Evolutionary conservation across 345 rosid species (phyloP).

Genomic region (Ceriops decandra): DNA sequence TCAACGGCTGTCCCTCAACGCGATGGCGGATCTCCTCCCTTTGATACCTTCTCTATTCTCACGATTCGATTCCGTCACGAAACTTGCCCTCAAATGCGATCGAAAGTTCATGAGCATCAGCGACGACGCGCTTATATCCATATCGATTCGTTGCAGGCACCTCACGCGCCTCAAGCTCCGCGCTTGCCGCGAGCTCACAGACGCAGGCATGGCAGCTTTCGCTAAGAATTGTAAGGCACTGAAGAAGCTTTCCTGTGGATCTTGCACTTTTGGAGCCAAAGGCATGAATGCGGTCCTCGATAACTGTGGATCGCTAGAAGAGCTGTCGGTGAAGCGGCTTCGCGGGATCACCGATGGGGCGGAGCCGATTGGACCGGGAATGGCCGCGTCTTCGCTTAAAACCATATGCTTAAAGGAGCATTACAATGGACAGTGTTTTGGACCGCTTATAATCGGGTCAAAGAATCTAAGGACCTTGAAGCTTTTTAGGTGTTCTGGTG

Average conservation of each 20-base stretch:
- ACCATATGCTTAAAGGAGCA: constrained; percentile 70
- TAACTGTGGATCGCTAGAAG: constrained; percentile 63
- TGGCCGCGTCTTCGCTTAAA: constrained; percentile 55
- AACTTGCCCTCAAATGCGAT: constrained; percentile 80
- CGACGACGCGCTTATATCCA: constrained; percentile 63
- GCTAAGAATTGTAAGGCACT: constrained; percentile 64
- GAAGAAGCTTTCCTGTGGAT: constrained; percentile 83
- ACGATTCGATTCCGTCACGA: constrained; percentile 80
- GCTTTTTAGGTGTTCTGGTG: constrained; percentile 80
- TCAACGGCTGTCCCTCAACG: constrained; percentile 72
- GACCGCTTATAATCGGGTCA: constrained; percentile 58
- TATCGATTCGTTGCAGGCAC: constrained; percentile 63
- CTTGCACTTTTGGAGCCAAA: constrained; percentile 74
- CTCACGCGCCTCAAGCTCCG: constrained; percentile 79
- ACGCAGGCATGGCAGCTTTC: constrained; percentile 58
- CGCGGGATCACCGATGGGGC: constrained; percentile 57
- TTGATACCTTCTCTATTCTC: constrained; percentile 52
- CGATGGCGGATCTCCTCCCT: constrained; percentile 55
- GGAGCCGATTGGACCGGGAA: constrained; percentile 62
- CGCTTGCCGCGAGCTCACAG: constrained; percentile 72
- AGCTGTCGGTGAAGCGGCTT: constrained; percentile 74
- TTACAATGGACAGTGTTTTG: constrained; percentile 71
- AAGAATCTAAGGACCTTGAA: constrained; percentile 59
- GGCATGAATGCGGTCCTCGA: constrained; percentile 83
- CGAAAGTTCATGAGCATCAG: constrained; percentile 68